Conservation (phyloP, 306 rosid genomes). For the Ochetophila trinervis region DNA sequence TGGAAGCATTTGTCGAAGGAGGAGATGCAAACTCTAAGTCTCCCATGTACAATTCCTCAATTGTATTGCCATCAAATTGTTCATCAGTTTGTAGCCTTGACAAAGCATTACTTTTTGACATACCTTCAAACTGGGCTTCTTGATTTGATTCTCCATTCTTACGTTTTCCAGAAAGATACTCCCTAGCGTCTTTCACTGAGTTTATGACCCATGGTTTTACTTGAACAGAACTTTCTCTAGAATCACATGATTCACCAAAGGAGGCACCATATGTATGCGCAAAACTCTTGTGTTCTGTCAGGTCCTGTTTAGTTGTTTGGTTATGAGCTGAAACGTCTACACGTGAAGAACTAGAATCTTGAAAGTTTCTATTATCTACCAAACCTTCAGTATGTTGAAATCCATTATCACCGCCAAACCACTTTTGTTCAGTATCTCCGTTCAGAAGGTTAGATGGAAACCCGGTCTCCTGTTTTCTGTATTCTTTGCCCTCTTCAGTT, state of each 20-base stretch:
- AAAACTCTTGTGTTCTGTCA: conserved; percentile 22
- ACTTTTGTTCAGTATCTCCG: conserved; percentile 28
- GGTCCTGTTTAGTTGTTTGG: conserved; percentile 28
- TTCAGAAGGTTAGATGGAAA: conserved; percentile 20
- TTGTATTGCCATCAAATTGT: conserved; percentile 24
- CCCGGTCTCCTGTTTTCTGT: conserved; percentile 23
- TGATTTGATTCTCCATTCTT: conserved; percentile 36
- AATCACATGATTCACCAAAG: conserved; percentile 31
- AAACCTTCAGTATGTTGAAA: conserved; percentile 23
- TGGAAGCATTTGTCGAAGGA: conserved; percentile 27
- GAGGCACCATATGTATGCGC: conserved; percentile 30
- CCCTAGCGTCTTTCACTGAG: conserved; percentile 85
- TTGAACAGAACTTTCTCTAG: conserved; percentile 29
- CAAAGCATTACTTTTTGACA: conserved; percentile 29
- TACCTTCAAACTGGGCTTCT: conserved; percentile 23
- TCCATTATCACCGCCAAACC: conserved; percentile 27
- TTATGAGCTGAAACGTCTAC: conserved; percentile 33
- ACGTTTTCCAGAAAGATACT: conserved; percentile 57
- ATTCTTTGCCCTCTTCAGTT: conserved; percentile 21
- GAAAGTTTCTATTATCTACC: conserved; percentile 23
- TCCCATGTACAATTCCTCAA: conserved; percentile 25
- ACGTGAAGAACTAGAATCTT: conserved; percentile 17
- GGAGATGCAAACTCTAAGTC: conserved; percentile 21
- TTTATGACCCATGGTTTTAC: conserved; percentile 61
- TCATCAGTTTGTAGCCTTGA: conserved; percentile 33